Percentiles rank a stretch among this genome's conserved stretches.
These are phyloP conservation scores for Flaveria ramosissima DNA, from an alignment of 129 eudicot genomes.

Conservation along the genomic window DNA sequence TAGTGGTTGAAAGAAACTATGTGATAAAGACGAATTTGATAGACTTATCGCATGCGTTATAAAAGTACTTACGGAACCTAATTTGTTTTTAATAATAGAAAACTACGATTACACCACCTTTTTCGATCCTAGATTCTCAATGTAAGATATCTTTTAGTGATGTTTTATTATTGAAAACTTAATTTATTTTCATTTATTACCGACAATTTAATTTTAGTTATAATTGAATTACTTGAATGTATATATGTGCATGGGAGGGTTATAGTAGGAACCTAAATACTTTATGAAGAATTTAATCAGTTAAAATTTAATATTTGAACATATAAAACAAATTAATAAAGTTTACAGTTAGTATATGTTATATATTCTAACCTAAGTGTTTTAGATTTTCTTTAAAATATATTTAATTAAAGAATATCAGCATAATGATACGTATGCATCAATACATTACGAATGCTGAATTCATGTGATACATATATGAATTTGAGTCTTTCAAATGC, in stretches of 20 bases:
- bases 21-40: neutral
- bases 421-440: neutral
- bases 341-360: too few relatives aligned
- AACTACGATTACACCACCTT: slow-evolving; percentile 9
- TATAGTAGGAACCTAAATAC: neutral
- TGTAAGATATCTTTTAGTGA: neutral
- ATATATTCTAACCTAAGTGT: neutral
- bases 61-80: slow-evolving; percentile 32
- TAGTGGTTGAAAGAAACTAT: slow-evolving; percentile 13
- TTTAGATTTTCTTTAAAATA: neutral
- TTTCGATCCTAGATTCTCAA: neutral
- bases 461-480: neutral
- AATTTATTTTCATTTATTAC: neutral
- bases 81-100: slow-evolving; percentile 19
- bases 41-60: slow-evolving; percentile 18
- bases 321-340: neutral
- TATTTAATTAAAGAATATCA: neutral
- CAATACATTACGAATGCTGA: neutral
- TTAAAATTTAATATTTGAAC: neutral
- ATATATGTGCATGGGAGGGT: neutral
- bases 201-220: too few relatives aligned
- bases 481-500: neutral
- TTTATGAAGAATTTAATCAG: neutral
- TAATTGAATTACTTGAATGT: too few relatives aligned
- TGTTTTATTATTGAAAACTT: neutral